Evolutionary conservation across 768 basidiomycete genomes (phyloP).

Genomic region (Leucogyrophana mollusca): DNA sequence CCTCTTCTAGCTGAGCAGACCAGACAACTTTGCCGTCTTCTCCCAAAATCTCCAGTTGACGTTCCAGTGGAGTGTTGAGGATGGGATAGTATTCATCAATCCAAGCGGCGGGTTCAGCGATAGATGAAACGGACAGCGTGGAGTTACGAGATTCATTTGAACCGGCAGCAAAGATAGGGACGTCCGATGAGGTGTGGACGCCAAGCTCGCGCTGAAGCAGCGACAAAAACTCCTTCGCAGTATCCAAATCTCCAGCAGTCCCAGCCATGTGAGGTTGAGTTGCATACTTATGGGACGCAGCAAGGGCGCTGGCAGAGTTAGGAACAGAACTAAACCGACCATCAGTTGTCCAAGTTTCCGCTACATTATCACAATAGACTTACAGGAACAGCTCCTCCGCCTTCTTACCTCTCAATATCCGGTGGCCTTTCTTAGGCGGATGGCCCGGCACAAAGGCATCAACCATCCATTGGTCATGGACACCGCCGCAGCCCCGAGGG

Average conservation of each 20-base stretch:
- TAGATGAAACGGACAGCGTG: conserved; percentile 45
- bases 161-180: conserved; percentile 57
- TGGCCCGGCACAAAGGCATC: conserved; percentile 15
- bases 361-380: conserved; percentile 12
- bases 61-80: conserved; percentile 64
- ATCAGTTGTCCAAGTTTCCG: neutral
- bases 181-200: conserved; percentile 25
- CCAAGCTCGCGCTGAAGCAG: conserved; percentile 53
- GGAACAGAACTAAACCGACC: conserved; percentile 44
- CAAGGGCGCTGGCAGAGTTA: conserved; percentile 45
- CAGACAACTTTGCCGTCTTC: conserved; percentile 49
- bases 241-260: conserved; percentile 50
- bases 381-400: conserved; percentile 48
- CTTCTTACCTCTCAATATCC: conserved; percentile 29
- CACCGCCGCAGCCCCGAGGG: neutral
- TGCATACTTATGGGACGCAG: conserved; percentile 51
- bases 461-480: conserved; percentile 12
- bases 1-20: conserved; percentile 66
- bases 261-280: conserved; percentile 63
- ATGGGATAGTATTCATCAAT: conserved; percentile 74
- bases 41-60: conserved; percentile 53
- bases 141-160: conserved; percentile 51
- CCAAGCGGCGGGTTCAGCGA: conserved; percentile 50
- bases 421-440: conserved; percentile 7
- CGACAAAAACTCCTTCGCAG: conserved; percentile 53